Evolutionary conservation across 1,139 yeast genomes (phyloP).

Genomic region (Wickerhamomyces sp.): DNA sequence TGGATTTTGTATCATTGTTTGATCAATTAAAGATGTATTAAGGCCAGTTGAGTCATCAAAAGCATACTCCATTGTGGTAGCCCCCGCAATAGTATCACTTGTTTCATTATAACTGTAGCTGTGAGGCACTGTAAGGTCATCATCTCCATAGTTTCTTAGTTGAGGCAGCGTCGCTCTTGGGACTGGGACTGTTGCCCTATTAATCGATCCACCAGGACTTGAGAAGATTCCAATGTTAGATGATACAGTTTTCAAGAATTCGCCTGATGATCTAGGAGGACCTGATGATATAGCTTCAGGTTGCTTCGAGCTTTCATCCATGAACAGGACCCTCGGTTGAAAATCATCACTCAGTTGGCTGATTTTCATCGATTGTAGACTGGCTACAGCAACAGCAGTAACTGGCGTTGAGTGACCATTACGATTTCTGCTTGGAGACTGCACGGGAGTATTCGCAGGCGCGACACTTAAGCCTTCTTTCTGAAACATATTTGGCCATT

Average conservation of each 20-base stretch:
- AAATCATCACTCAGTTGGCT: neutral
- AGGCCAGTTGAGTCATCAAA: constrained; percentile 1
- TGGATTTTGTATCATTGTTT: neutral
- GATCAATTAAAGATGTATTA: neutral
- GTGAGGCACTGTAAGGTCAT: neutral
- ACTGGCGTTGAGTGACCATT: neutral
- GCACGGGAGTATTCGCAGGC: neutral
- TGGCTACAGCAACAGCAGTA: neutral
- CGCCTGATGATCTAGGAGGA: neutral
- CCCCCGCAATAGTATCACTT: neutral
- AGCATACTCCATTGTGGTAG: neutral
- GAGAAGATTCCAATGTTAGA: no score
- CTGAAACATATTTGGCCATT: neutral
- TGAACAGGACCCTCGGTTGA: neutral
- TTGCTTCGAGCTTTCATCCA: neutral
- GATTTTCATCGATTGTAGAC: neutral
- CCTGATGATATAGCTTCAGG: neutral
- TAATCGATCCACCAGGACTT: no score
- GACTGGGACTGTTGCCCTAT: no score
- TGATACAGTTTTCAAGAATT: neutral
- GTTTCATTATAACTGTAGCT: neutral
- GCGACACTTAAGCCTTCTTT: neutral
- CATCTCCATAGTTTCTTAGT: neutral
- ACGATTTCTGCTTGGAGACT: neutral
- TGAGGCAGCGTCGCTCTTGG: no score